Evolutionary conservation across 495 filamentous ascomycete species (phyloP), one percentile per base, ranked within the genome.

Genomic region (Clavariopsis aquatica): DNA sequence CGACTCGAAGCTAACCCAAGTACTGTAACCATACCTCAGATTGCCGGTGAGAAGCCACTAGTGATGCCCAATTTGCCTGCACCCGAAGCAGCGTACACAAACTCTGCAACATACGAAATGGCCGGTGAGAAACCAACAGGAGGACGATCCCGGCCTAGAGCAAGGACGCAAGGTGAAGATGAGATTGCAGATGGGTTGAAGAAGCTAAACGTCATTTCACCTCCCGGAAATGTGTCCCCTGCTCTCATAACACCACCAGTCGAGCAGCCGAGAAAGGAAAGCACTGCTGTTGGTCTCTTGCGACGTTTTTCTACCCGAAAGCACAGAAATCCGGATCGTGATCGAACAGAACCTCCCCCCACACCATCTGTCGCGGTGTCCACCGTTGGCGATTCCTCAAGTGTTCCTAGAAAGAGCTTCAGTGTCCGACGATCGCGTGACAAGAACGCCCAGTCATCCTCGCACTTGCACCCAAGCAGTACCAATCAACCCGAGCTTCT

Each of bases 91-190:
- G 94, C 92, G 12, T 87, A 97, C 73, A 99, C 94, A 13, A 97
- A 96, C 62, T 83, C 88, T 46, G 79, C 84, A 10, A 77, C 86
- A 15, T 94, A 93, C 71, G 90, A 95, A 68, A 84, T 95, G 78
- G 83, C 86, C 1, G 92, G 92, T 22, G 91, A 96, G 73, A 87
- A 84, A 62, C 82, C 89, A 56, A 88, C 87, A 4, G 88, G 90
- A 26, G 86, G 89, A 60, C 82, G 94, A 31, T 87, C 89, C 26
- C 83, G 94, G 52, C 91, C 92, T 12, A 84, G 94, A 46, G 92
- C 94, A 28, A 80, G 95, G 59, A 98, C 94, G 0, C 95, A 98
- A 72, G 96, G 94, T 45, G 94, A 98, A 75, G 94, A 98, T 65
- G 95, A 99, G 34, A 83, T 93, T 17, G 79, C 85, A 2, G 89